Base-by-base conservation (phyloP, 495 filamentous ascomycete species). In the Podospora anserina region DNA sequence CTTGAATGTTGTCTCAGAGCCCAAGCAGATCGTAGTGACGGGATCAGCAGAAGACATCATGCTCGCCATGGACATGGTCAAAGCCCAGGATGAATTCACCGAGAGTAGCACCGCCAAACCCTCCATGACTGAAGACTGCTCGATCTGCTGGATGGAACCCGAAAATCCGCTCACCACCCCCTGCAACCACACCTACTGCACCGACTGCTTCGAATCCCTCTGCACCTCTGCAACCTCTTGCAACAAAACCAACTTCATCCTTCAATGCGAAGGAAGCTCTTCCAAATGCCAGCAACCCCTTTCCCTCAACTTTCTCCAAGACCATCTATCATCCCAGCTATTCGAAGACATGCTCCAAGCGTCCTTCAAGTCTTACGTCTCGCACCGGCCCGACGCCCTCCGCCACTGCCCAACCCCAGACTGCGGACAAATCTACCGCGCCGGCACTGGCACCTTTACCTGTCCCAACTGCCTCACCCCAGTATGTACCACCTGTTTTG, bases 111-210 rank as follows among this genome's bases (percentile, higher is more conserved):
- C 34, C n/a, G 0, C 19, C 13, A 58, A 26, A 1, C 11, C n/a
- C 5, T 30, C 20, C 4, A 15, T 34, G 16, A 28, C 54, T 0
- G 72, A 77, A 53, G 23, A 26, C 23, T 85, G 83, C 62, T 66
- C 79, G 0, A 70, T 83, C 2, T 86, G 82, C 74, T 82, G 72
- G 73, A 78, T 67, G 13, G 71, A 76, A 34, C 77, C 78, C 4
- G 78, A 80, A 32, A 66, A 82, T 34, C 74, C 81, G 1, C 54
- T 82, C 13, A 68, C 58, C 11, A 81, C 80, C 13, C 18, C 56
- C 6, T 86, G 84, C 68, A 66, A 66, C 3, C 84, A 86, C 67
- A 60, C 66, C 13, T 86, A 85, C 70, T 85, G 83, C 74, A 68
- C 69, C 0, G 77, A 78, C n/a, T 85, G 83, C 64, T 82, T 85